A percentile compares a stretch with the other conserved stretches of the same genome.
Conservation (phyloP, 768 basidiomycete genomes). For the Russula vinacea region DNA sequence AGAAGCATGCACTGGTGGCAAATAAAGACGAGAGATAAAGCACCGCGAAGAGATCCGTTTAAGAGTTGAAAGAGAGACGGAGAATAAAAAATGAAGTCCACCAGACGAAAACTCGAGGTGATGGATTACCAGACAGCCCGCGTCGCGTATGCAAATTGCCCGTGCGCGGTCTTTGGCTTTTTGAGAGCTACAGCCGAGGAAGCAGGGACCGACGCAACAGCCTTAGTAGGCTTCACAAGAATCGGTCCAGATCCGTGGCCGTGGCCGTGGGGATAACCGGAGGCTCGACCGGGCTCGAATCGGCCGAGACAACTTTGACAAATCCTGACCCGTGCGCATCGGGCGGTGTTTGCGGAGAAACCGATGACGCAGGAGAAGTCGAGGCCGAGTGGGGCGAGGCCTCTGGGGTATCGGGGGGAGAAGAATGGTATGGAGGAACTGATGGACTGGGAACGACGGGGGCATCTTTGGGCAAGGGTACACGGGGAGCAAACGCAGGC, state of each 20-base stretch:
- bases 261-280: constrained; percentile 18
- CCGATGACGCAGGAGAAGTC: constrained; percentile 36
- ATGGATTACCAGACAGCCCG: constrained; percentile 27
- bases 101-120: not conserved
- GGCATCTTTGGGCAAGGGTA: constrained; percentile 26
- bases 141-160: constrained; percentile 25
- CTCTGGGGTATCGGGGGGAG: constrained; percentile 35
- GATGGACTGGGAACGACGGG: constrained; percentile 25
- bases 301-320: constrained; percentile 17
- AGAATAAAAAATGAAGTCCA: not conserved
- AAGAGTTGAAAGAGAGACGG: not conserved
- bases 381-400: constrained; percentile 34
- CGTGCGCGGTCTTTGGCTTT: constrained; percentile 26
- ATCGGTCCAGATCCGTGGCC: not conserved
- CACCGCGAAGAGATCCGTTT: constrained; percentile 10
- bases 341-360: constrained; percentile 35
- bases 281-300: constrained; percentile 19
- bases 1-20: not conserved
- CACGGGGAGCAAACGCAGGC: constrained; percentile 31
- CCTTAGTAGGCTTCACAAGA: constrained; percentile 9
- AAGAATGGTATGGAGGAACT: constrained; percentile 27
- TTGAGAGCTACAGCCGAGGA: constrained; percentile 1
- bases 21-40: constrained; percentile 12
- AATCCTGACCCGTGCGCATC: constrained; percentile 23
- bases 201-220: not conserved